Base-by-base conservation (phyloP, 495 filamentous ascomycete species). In the Xylaria cubensis region DNA sequence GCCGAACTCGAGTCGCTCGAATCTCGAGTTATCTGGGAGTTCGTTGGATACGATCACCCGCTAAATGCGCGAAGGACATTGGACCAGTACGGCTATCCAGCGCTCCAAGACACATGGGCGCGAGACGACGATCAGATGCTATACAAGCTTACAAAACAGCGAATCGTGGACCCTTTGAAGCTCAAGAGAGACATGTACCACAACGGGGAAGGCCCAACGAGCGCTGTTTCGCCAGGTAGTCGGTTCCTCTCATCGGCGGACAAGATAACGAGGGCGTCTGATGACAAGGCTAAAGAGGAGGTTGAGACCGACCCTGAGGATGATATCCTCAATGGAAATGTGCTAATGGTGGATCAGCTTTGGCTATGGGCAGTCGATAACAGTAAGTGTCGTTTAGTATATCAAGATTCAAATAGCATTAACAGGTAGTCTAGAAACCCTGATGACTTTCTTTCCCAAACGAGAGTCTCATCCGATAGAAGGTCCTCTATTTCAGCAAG, bases 51-150 rank as follows among this genome's bases (percentile, higher is more conserved):
- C 61, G 89, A 92, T 64, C 89, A 87, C 8, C 90, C 90, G 0
- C 80, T 91, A 21, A 91, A 92, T 73, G 87, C 86, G 70, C 85
- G 90, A 12, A 82, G 90, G 41, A 92, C 90, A 1, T 73, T 92
- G 10, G 90, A 92, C 68, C 90, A 92, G 74, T 92, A 86, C 66
- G 89, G 90, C 0, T 91, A 92, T 71, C 90, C 88, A 0, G 87
- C 88, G 56, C 82, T 92, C 0, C 80, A 85, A 21, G 90, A 91
- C 24, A 91, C 90, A 0, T 79, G 87, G 34, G 86, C 88, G 0
- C 82, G 90, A 34, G 90, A 92, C 53, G 88, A 90, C 58, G 90
- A 92, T 46, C 90, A 92, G 75, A 91, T 92, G 86, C 79, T 92
- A 4, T 92, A 90, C 81, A 92, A 92, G 70, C 84, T 90, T 1